phyloP scores from a whole-genome alignment of 1,284 basidiomycete species.

The Mycosarcoma maydis region DNA sequence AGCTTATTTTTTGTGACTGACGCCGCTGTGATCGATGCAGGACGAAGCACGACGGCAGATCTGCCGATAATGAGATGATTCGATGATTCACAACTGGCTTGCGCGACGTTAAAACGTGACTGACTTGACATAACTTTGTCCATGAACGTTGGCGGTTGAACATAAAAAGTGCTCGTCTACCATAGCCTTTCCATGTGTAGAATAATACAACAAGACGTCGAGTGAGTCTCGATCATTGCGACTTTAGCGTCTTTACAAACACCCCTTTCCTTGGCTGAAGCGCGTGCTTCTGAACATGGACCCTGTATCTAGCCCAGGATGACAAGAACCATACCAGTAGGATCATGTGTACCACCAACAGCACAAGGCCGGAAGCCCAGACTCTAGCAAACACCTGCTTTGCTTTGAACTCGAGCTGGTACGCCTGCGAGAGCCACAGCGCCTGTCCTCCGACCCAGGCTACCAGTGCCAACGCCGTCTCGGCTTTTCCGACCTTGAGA shows the following conservation, averaged over 20 bases:
- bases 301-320: conserved; percentile 47
- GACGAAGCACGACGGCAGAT: too few relatives aligned
- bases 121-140: too few relatives aligned
- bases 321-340: conserved; percentile 46
- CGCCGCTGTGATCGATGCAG: too few relatives aligned
- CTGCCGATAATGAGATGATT: too few relatives aligned
- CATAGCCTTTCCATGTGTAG: too few relatives aligned
- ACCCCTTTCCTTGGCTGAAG: conserved; percentile 4
- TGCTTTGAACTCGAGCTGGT: conserved; percentile 61
- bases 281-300: conserved; percentile 30
- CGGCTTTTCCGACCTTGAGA: conserved; percentile 65
- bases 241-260: conserved; percentile 26
- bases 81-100: too few relatives aligned
- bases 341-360: conserved; percentile 47
- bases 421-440: conserved; percentile 62
- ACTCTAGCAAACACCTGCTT: conserved; percentile 53
- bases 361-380: conserved; percentile 54
- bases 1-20: too few relatives aligned
- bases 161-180: too few relatives aligned
- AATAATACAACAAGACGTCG: too few relatives aligned
- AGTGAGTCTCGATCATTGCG: too few relatives aligned
- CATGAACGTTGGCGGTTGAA: too few relatives aligned
- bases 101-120: too few relatives aligned
- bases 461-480: conserved; percentile 57
- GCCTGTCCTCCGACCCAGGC: conserved; percentile 77